Evolutionary conservation across 768 basidiomycete genomes (phyloP).

Genomic region (Termitomyces sp.): DNA sequence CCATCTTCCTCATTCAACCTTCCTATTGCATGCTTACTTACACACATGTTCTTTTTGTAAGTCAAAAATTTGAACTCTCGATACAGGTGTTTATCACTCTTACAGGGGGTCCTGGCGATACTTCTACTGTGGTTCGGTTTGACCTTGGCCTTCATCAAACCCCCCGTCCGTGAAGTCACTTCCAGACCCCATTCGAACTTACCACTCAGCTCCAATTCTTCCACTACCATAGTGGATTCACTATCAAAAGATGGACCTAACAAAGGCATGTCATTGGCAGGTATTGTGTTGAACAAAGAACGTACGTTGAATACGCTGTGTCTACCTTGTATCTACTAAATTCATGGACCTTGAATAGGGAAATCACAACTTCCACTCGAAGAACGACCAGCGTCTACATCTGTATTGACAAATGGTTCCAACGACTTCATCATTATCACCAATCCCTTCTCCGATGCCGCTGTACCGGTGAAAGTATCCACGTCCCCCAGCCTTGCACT

Average conservation of each 20-base stretch:
- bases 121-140: not conserved
- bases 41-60: not conserved
- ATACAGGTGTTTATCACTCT: not conserved
- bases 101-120: not conserved
- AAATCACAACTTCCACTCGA: not conserved
- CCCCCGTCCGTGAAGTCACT: constrained; percentile 1
- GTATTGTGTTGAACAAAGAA: not conserved
- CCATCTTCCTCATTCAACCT: not conserved
- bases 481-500: constrained; percentile 2
- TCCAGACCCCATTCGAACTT: not conserved
- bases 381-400: not conserved
- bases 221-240: not conserved
- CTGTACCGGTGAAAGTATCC: constrained; percentile 1
- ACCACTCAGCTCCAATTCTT: not conserved
- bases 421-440: not conserved
- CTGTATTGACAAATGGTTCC: too few relatives aligned
- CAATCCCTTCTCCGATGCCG: constrained; percentile 3
- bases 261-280: not conserved
- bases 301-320: not conserved
- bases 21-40: not conserved
- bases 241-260: not conserved
- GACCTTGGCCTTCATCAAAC: constrained; percentile 1
- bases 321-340: not conserved
- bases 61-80: not conserved
- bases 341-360: not conserved